Conservation (phyloP, 495 filamentous ascomycete species). For the Aspergillus carlsbadensis region DNA sequence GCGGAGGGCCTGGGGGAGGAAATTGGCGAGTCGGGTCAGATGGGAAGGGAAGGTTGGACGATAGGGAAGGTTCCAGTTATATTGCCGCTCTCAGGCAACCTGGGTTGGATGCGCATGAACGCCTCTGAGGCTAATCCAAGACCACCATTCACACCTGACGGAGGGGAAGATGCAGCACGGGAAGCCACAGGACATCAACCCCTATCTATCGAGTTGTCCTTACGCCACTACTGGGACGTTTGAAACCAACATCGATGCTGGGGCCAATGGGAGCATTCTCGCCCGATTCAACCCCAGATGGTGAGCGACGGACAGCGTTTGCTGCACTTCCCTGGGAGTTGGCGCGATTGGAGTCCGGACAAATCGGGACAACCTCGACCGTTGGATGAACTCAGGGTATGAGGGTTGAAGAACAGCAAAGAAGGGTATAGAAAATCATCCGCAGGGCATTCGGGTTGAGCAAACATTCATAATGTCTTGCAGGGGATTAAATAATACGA, state of each 20-base stretch:
- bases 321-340: not conserved
- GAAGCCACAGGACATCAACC: conserved; percentile 33
- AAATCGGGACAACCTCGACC: conserved; percentile 7
- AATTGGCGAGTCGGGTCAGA: not conserved
- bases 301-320: not conserved
- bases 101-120: not conserved
- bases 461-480: not conserved
- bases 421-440: not conserved
- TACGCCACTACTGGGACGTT: conserved; percentile 32
- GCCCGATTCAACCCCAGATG: conserved; percentile 11
- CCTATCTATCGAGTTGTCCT: conserved; percentile 27
- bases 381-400: not conserved
- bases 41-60: conserved; percentile 3
- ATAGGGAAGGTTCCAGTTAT: conserved; percentile 7
- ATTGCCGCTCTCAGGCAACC: conserved; percentile 4
- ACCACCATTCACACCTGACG: conserved; percentile 11
- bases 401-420: not conserved
- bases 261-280: conserved; percentile 28
- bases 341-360: conserved; percentile 7
- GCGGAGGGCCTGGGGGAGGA: not conserved
- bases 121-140: conserved; percentile 3
- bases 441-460: not conserved
- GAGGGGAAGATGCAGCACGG: conserved; percentile 31
- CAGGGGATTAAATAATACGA: conserved; percentile 1
- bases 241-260: conserved; percentile 14